Evolutionary conservation across 1,284 basidiomycete genomes (phyloP), one percentile per base, ranked within the genome.

Genomic region (Cryptococcus sp.): DNA sequence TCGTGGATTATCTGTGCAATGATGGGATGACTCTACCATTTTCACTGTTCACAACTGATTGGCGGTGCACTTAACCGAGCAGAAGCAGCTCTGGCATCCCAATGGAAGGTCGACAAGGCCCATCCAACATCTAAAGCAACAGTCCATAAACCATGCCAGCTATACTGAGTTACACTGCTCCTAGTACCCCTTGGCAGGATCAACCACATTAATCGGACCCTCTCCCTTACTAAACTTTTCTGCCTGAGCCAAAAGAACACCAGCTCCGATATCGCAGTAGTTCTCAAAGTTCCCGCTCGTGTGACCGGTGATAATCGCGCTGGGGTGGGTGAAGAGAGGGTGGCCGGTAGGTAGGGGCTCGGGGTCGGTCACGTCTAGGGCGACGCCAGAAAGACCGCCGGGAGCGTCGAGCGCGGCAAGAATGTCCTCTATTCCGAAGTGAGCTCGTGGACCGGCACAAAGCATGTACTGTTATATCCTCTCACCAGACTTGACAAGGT

Each of bases 331-430:
- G 47, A 53, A 71, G 12, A 73, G 61, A 3, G 67, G 58, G 51
- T 71, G 66, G 4, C 58, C 61, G 20, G 48, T 36, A 2, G 70
- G 59, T 12, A 73, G 64, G 11, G 71, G 72, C 50, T 72, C 72
- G n/a, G 71, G 71, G 50, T 72, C 67, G 15, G 71, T 71, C 23
- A 73, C 71, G 52, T 73, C 71, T 12, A 73, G 58, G 9, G 64
- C 67, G 21, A 59, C 66, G 20, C 64, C 72, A 33, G 28, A 33
- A 5, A 33, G 28, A 4, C 28, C 28, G 4, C 28, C 28, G 9
- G 28, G 28, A 33, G 28, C 28, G 28, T 33, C 28, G 9, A 33
- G 28, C 9, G 28, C 28, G 28, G 28, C 28, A 9, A 33, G 28
- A 33, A 56, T 56, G 54, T 51, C 9, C n/a, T 56, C 54, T 53